These are phyloP conservation scores for Bombardia bombarda DNA, from an alignment of 495 filamentous ascomycete species.

Conservation along the genomic window DNA sequence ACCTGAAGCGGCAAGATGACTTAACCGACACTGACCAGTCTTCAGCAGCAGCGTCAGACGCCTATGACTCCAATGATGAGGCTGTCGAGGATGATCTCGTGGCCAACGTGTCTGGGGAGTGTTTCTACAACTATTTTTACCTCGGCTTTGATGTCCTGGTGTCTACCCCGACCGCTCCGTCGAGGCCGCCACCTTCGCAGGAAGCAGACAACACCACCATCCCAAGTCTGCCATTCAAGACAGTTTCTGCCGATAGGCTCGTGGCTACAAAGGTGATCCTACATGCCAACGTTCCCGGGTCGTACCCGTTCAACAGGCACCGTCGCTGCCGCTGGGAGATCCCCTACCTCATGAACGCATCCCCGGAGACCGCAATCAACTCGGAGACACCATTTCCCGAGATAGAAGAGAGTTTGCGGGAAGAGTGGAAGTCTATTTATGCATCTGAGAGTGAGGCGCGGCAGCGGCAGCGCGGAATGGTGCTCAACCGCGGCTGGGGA, in stretches of 20 bases:
- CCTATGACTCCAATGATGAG: constrained; percentile 51
- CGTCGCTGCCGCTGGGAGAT: constrained; percentile 85
- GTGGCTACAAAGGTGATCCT: constrained; percentile 86
- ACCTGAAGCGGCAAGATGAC: constrained; percentile 45
- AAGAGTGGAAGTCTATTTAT: constrained; percentile 66
- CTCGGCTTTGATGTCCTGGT: constrained; percentile 93
- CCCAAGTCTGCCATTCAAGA: constrained; percentile 30
- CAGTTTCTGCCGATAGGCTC: constrained; percentile 44
- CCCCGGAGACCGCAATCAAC: constrained; percentile 32
- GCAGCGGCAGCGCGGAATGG: constrained; percentile 67
- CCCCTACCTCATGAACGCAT: constrained; percentile 37
- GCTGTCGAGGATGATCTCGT: constrained; percentile 40
- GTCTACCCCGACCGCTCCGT: constrained; percentile 61
- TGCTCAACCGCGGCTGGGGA: constrained; percentile 81
- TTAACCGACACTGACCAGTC: constrained; percentile 77
- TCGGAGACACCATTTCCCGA: constrained; percentile 75
- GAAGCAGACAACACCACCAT: constrained; percentile 8
- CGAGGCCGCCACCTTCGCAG: constrained; percentile 54
- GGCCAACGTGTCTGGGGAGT: constrained; percentile 55
- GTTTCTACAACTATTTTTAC: constrained; percentile 94
- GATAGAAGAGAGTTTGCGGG: constrained; percentile 55
- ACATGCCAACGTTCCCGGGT: constrained; percentile 90
- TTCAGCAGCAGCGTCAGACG: constrained; percentile 65
- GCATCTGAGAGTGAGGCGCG: constrained; percentile 52
- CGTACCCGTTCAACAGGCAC: constrained; percentile 93